Evolutionary conservation across 352 stramenopile species (phyloP).

Genomic region (Elongisporangium undulatum): DNA sequence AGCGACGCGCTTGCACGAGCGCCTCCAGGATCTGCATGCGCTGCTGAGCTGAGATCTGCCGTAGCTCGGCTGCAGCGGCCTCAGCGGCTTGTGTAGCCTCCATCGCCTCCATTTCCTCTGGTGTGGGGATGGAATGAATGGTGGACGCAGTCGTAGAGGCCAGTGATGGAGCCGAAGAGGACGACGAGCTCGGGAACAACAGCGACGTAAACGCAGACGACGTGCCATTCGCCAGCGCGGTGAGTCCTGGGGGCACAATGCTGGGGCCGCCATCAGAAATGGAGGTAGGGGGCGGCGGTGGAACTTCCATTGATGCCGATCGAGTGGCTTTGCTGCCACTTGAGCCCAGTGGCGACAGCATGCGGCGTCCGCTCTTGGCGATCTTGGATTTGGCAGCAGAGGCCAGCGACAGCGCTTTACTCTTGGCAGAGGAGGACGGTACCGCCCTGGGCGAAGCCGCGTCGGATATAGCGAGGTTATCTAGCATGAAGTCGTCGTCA

Average conservation of each 20-base stretch:
- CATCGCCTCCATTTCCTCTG: conserved; percentile 12
- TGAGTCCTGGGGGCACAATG: background rate
- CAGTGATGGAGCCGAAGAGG: conserved; percentile 30
- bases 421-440: background rate
- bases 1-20: conserved; percentile 62
- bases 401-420: conserved; percentile 42
- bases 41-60: conserved; percentile 58
- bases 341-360: conserved; percentile 41
- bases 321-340: conserved; percentile 3
- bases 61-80: conserved; percentile 17
- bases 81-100: conserved; percentile 9
- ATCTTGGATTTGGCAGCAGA: conserved; percentile 43
- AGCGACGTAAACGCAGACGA: conserved; percentile 15
- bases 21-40: conserved; percentile 69
- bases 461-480: background rate
- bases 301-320: background rate
- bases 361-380: conserved; percentile 39
- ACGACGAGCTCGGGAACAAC: conserved; percentile 27
- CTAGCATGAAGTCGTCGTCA: background rate
- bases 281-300: background rate
- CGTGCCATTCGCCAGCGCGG: background rate
- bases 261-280: background rate
- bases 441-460: background rate
- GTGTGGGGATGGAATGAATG: background rate
- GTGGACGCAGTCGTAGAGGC: conserved; percentile 4